Evolutionary conservation across 1,284 basidiomycete genomes (phyloP), one percentile per base, ranked within the genome.

Genomic region (Puccinia hordei): DNA sequence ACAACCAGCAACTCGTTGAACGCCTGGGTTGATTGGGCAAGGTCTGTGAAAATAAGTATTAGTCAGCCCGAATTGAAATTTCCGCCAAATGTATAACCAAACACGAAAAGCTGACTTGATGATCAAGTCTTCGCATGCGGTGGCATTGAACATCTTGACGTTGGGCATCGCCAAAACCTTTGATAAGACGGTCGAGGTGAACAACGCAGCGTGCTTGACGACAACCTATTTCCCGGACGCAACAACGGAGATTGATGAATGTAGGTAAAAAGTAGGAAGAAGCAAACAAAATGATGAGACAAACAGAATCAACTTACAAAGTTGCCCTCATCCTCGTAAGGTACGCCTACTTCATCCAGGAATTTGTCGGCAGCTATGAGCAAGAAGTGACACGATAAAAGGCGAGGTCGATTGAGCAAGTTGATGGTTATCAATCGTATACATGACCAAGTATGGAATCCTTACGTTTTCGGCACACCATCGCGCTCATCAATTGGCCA

Each of bases 401-500:
- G 35, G 0, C 84, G 22, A 49, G 53, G 44, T 30, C 12, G 49
- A 30, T 30, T 33, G 41, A 49, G 22, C n/a, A 51, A 33, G 17
- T 46, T 73, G 30, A 55, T 57, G 22, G 30, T 9, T 59, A 33
- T 49, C 41, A 71, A 22, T 49, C 46, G 46, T 49, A 49, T 49
- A 5, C 10, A 59, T 5, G 10, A 59, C 57, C n/a, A 59, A 15
- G 22, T 12, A 63, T 61, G 2, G 10, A 30, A 17, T 33, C 5
- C 76, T 57, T 35, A 79, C 76, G 93, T 87, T 93, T 93, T 82
- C 92, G 90, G 78, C 93, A 90, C 68, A 93, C 92, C 92, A 93
- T 93, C 0, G 92, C 90, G 1, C 90, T 90, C 92, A 93, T 93
- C 73, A 93, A 87, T 86, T 94, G 92, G 0, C 92, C 92, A 51